Evolutionary conservation across 495 filamentous ascomycete species (phyloP), one percentile per base, ranked within the genome.

Genomic region (Aspergillus egyptiacus): DNA sequence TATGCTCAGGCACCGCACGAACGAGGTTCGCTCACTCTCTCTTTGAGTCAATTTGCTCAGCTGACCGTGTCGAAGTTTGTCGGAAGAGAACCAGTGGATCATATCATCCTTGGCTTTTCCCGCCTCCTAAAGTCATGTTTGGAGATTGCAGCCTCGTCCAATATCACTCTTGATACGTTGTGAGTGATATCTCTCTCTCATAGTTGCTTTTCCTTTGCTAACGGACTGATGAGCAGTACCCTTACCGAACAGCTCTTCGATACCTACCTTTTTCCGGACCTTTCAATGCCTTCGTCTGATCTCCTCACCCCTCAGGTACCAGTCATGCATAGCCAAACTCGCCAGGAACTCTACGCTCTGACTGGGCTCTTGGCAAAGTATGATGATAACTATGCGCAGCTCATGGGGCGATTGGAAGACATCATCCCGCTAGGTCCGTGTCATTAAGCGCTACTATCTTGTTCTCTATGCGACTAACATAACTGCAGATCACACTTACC

Each of bases 241-340:
- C 71, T 89, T 33, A 74, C 78, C 14, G 75, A 76, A 40, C 67
- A 67, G 11, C 63, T 93, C 13, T 84, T 90, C 55, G 75, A 68
- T 50, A 78, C 71, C 33, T 84, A 86, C 54, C 75, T 95, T 1
- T 91, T 89, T 56, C 85, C 82, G 0, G 75, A 76, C 6, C 64
- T 83, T 18, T 70, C 78, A 2, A 48, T 58, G 6, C 46, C 64
- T 1, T 54, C 54, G 2, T 54, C 56, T 14, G 48, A 55, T 2
- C 37, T 44, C 1, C 53, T 60, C 10, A 53, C 53, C 15, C 64
- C 68, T 18, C 66, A 60, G 28, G 57, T 71, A 67, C 71, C 79
- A 57, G 55, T 80, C 17, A 73, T 73, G 44, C 77, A 83, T 49
- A 68, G 56, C 6, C 47, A 60, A 15, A 86, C 84, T 14, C 74